These are phyloP conservation scores for Exophiala aquamarina DNA, from an alignment of 2,329 filamentous ascomycete species.

Conservation along the genomic window DNA sequence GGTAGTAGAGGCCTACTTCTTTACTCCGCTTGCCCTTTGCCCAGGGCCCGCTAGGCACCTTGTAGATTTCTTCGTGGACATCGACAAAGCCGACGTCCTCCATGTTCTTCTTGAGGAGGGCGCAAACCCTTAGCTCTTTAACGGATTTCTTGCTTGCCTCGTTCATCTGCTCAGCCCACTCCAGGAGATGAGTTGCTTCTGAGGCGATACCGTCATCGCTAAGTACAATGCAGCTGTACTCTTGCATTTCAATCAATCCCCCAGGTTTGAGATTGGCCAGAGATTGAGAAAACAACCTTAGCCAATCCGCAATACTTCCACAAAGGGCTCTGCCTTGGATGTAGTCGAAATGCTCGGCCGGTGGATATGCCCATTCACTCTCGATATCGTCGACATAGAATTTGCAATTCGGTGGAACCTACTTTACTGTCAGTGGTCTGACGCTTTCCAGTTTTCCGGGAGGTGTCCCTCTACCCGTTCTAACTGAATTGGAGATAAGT, in stretches of 20 bases:
- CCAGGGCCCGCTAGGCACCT: conserved; percentile 32
- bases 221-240: background rate
- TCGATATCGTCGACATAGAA: conserved; percentile 13
- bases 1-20: conserved; percentile 35
- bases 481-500: conserved; percentile 14
- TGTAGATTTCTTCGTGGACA: conserved; percentile 28
- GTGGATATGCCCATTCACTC: conserved; percentile 46
- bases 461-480: background rate
- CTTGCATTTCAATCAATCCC: conserved; percentile 25
- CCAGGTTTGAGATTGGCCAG: conserved; percentile 24
- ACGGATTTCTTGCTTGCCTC: background rate
- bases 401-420: conserved; percentile 5
- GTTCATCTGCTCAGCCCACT: background rate
- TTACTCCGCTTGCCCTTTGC: conserved; percentile 28
- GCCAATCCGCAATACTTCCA: conserved; percentile 14
- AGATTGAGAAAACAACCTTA: conserved; percentile 1
- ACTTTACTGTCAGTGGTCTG: background rate
- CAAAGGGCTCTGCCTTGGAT: conserved; percentile 31
- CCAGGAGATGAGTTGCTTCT: conserved; percentile 1
- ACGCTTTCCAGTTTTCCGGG: background rate
- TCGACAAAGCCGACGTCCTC: conserved; percentile 30
- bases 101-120: conserved; percentile 22
- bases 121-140: background rate
- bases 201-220: conserved; percentile 3
- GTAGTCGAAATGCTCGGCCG: conserved; percentile 50